Base-by-base conservation (phyloP, 129 eudicot species). In the Flaveria brownii region DNA sequence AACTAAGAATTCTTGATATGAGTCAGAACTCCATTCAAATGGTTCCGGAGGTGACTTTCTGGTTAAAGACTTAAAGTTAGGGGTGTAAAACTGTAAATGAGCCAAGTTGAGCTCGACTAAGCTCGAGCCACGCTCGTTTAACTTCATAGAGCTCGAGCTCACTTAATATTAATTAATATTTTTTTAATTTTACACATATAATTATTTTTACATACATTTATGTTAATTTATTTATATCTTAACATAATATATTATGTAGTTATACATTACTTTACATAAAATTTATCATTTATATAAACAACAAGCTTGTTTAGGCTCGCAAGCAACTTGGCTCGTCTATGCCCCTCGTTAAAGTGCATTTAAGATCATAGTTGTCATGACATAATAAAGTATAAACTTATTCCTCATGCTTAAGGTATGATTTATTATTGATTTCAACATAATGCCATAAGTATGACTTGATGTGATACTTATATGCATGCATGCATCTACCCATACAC, bases 1-100 rank as follows among this genome's bases (percentile, higher is more conserved):
- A 84, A 74, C 69, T 91, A 80, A 82, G 82, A 80, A 69, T 88
- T 83, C 97, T 91, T 78, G 97, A 91, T 83, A 78, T 91, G 88
- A 87, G 97, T 81, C 98, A 90, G 73, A 94, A 94, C 78, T 78
- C 87, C 62, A 78, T 94, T 81, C 84, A 83, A 51, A 75, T 76
- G 36, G 80, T 94, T 80, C 97, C 99, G 18, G 83, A 79, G 96
- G 99, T 87, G 78, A 79, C n/a, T 47, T 68, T 46, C 17, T 72
- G n/a, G 25, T 74, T 65, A 49, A 62, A 45, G 66, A 36, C 41
- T 36, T 36, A 30, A 30, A 30, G 41, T 23, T 60, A 25, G 8
- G 9, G 28, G 16, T 11, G 2, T 60, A 60, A 25, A 23, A 36
- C 41, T 36, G 41, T 36, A 36, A 36, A 36, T 8, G 36, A 60